Base-by-base conservation (phyloP, 1,284 basidiomycete genomes). In the Moniliella sp. region DNA sequence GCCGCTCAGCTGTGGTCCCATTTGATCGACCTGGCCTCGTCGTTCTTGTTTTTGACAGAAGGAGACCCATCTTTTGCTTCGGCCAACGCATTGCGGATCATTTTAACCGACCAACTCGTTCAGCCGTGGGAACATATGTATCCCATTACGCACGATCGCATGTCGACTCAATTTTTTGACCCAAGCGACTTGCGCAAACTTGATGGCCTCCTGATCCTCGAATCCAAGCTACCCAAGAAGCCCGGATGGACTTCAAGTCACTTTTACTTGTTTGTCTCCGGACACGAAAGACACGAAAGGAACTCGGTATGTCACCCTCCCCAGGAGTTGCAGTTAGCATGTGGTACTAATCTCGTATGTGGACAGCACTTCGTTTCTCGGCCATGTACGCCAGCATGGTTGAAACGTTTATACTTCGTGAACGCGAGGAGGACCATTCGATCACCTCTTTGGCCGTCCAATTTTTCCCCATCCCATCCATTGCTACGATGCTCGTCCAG, bases 261-360 rank as follows among this genome's bases (percentile, higher is more conserved):
- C 68, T 83, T 11, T 79, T 81, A 40, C 76, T 79, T 2, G 73
- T 76, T 4, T 61, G 83, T 7, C 67, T 84, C 14, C 74, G 71
- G 3, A 61, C 81, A 7, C 74, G 72, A 33, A 70, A 73, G 26
- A 75, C 82, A 52, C 82, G 79, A 53, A 64, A 78, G 13, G 72
- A 73, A 17, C 65, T 86, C 38, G 76, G 80, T 76, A 46, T 42
- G 68, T 65, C 5, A 8, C 31, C 10, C 14, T 31, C 12, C 16
- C 13, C 28, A 17, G 28, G 12, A 8, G 12, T 15, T 4, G 11
- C 4, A 21, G 10, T 21, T 17, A 18, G 27, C 15, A n/a, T n/a
- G 12, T 14, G 3, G 32, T 17, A 7, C 13, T n/a, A n/a, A n/a
- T n/a, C n/a, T n/a, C n/a, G n/a, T n/a, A n/a, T n/a, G n/a, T n/a